These are phyloP conservation scores for Boletellus emodensis DNA, from an alignment of 768 basidiomycete genomes.

Conservation along the genomic window DNA sequence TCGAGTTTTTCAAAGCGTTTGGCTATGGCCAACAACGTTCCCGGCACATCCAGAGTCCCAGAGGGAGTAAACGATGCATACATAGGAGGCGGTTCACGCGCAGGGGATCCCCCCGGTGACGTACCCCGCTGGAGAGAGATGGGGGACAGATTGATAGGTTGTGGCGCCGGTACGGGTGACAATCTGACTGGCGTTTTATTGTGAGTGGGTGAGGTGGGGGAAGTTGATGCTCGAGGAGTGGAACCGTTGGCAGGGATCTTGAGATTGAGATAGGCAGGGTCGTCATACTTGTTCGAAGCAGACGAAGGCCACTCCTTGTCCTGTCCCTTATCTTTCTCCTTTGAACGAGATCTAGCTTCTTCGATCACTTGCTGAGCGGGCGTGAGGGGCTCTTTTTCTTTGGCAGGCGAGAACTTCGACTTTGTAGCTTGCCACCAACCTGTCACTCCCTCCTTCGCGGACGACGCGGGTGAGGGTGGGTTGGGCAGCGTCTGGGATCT, in stretches of 20 bases:
- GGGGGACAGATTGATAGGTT: constrained; percentile 49
- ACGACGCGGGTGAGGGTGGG: constrained; percentile 59
- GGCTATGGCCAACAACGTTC: constrained; percentile 70
- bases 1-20: constrained; percentile 83
- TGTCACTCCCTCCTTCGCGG: constrained; percentile 53
- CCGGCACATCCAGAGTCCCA: constrained; percentile 71
- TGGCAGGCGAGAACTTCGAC: constrained; percentile 73
- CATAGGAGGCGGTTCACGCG: constrained; percentile 56
- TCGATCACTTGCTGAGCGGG: constrained; percentile 80
- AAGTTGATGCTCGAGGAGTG: constrained; percentile 45
- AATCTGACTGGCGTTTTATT: constrained; percentile 27
- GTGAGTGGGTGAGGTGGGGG: constrained; percentile 64
- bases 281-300: constrained; percentile 47
- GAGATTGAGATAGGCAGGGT: constrained; percentile 56
- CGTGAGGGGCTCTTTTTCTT: constrained; percentile 69
- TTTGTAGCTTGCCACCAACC: constrained; percentile 78
- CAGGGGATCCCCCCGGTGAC: constrained; percentile 36
- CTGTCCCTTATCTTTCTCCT: constrained; percentile 39
- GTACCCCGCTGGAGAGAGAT: constrained; percentile 54
- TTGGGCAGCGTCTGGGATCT: constrained; percentile 53
- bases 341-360: constrained; percentile 66
- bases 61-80: constrained; percentile 73
- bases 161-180: constrained; percentile 41
- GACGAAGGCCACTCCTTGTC: constrained; percentile 57
- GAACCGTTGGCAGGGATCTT: constrained; percentile 48